Base-by-base conservation (phyloP, 73 alveolate genomes). In the Paramecium sexaurelia region DNA sequence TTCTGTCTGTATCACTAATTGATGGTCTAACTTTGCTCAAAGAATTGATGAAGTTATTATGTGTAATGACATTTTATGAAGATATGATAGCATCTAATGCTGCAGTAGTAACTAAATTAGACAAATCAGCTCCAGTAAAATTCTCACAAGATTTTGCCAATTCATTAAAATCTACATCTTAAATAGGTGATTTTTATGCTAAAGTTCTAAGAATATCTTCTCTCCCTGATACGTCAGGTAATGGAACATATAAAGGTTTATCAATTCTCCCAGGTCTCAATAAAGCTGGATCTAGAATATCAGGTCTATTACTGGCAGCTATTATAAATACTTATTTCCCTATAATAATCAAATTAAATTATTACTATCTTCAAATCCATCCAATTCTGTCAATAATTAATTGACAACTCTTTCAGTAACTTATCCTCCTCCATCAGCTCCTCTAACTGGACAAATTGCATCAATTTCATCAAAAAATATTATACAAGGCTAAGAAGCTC, bases 291-390 rank as follows among this genome's bases (percentile, higher is more conserved):
- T 99, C 99, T 27, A 99, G 95, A 55, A 99, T 98, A 93, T 99
- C 99, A 1, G 99, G 99, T 27, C 99, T 93, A 75, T 99, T 99
- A 7, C 99, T 99, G 5, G 99, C 99, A 55, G 99, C 99, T 84
- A 99, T 96, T 66, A 99, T 98, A 85, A 93, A 99, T 22, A 99
- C 99, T 87, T 95, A 94, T 68, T 92, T 91, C 55, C 99, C 94
- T 47, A 91, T n/a, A 69, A 2, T n/a, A 35, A 33, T 10, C 11
- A 13, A 5, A 73, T 36, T 35, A 51, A 51, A 10, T n/a, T 51
- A 51, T 13, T 73, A 73, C 84, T 95, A 57, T 78, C 99, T 92
- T 97, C 99, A 85, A 98, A 96, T 15, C 99, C 99, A 93, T 99
- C 99, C 98, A 99, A 96, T 92, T 99, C 99, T 36, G 99, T 98